Evolutionary conservation across 768 basidiomycete species (phyloP), one percentile per base, ranked within the genome.

Genomic region (Mrakia hoshinonis): DNA sequence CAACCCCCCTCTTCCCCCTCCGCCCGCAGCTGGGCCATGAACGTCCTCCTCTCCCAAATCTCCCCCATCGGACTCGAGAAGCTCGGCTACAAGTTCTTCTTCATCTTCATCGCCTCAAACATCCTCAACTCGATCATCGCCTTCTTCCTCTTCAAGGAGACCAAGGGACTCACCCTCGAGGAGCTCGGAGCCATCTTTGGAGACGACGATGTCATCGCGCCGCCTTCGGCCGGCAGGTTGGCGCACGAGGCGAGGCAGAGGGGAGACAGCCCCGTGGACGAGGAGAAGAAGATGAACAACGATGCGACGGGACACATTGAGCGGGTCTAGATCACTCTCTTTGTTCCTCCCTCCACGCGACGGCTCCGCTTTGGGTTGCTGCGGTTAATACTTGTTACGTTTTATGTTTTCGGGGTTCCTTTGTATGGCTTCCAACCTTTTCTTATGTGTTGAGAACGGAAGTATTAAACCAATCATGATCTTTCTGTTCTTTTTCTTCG

Each of bases 41-140:
- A 65, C 63, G 63, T 65, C n/a, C 31, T 65, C 1, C 48, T 65
- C 48, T 13, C 15, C 0, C 63, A 65, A 15, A 51, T 65, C n/a
- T 65, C 63, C 2, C 63, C 63, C 31, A 65, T 65, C 63, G 63
- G 63, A 18, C 63, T 65, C 11, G 24, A 61, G 58, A 61, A 61
- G 13, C 36, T 61, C 22, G 36, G 36, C 58, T 61, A 61, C 58
- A 61, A 61, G 58, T 61, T 46, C 46, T 47, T 46, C 43, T 64
- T 64, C 39, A 46, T 64, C 24, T 64, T 64, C 46, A 46, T 64
- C 18, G 43, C 43, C 4, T 26, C 29, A 2, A 64, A 64, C 62
- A 47, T 61, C 58, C 34, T 34, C 58, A 61, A 61, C 36, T 61
- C 58, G 15, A 39, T 61, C 22, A 39, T 61, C 22, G 58, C 58